These are phyloP conservation scores for Breviolum minutum DNA, from an alignment of 73 alveolate genomes.

Conservation along the genomic window DNA sequence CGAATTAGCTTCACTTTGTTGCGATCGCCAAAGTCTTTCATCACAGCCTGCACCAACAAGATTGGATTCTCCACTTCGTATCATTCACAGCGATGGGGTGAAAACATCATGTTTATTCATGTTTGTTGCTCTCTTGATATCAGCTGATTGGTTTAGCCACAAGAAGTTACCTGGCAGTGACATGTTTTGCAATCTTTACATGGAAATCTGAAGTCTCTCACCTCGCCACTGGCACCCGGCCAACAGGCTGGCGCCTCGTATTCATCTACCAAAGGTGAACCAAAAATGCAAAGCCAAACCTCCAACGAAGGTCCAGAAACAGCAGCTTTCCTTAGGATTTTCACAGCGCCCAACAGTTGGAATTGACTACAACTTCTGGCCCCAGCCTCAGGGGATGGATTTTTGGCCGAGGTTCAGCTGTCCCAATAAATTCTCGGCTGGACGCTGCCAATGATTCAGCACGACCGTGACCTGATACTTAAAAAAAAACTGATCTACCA, in stretches of 20 bases:
- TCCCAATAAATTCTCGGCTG: conserved; percentile 36
- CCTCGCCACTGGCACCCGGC: not conserved
- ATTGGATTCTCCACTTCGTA: too few species aligned
- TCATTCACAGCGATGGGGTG: not conserved
- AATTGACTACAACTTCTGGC: too few species aligned
- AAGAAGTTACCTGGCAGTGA: not conserved
- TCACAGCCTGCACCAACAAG: conserved; percentile 1
- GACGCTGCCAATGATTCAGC: conserved; percentile 82
- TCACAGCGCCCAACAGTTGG: too few species aligned
- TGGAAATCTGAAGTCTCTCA: not conserved
- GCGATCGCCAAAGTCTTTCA: conserved; percentile 14
- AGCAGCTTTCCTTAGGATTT: conserved; percentile 1
- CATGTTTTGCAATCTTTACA: not conserved
- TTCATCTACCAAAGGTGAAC: conserved; percentile 43
- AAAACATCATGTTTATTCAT: not conserved
- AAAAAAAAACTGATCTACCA: too few species aligned
- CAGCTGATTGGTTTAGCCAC: not conserved
- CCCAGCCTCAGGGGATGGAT: too few species aligned
- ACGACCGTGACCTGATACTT: conserved; percentile 64
- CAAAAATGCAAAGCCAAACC: conserved; percentile 69
- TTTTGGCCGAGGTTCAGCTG: not conserved
- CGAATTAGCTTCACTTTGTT: conserved; percentile 50
- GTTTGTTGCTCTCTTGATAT: not conserved
- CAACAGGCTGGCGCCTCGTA: not conserved
- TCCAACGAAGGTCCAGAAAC: not conserved